Percentiles rank a stretch among this genome's conserved stretches.
Conservation (phyloP, 2,329 filamentous ascomycete genomes). For the Rutstroemia sydowiana region DNA sequence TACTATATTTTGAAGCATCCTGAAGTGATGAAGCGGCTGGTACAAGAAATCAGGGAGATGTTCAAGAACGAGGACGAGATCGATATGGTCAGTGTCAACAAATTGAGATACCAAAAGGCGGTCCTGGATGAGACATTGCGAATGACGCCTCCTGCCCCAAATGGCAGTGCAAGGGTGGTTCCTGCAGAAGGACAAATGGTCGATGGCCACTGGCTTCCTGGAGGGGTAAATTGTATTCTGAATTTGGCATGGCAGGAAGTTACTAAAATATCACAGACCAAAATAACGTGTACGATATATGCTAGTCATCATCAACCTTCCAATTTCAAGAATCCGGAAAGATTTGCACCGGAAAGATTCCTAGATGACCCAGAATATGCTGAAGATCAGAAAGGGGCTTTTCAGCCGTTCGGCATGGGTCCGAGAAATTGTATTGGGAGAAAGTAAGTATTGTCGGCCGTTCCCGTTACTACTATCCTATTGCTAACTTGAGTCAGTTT, state of each 20-base stretch:
- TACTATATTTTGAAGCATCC: slow-evolving; percentile 29
- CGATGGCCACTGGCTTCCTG: slow-evolving; percentile 7
- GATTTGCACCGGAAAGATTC: slow-evolving; percentile 27
- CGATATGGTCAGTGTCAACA: slow-evolving; percentile 19
- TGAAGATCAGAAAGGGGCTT: slow-evolving; percentile 2
- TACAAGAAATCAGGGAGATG: slow-evolving; percentile 34
- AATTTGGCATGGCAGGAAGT: background rate
- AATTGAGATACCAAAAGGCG: slow-evolving; percentile 3
- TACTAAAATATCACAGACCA: slow-evolving; percentile 5
- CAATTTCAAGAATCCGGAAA: slow-evolving; percentile 12
- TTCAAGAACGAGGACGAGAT: slow-evolving; percentile 36
- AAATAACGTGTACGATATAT: background rate
- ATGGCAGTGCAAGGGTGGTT: background rate
- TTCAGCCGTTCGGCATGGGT: slow-evolving; percentile 12
- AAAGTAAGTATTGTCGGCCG: slow-evolving; percentile 5
- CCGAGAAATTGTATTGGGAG: slow-evolving; percentile 14
- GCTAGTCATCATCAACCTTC: background rate
- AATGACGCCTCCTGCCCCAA: slow-evolving; percentile 6
- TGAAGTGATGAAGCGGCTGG: slow-evolving; percentile 26
- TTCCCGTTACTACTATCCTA: too few relatives aligned
- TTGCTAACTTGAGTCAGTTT: slow-evolving; percentile 3
- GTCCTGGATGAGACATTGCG: slow-evolving; percentile 6
- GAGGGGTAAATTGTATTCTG: background rate
- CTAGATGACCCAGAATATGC: slow-evolving; percentile 18
- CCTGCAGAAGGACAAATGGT: background rate